Conservation (phyloP, 306 rosid genomes). For the Prosopis cineraria region DNA sequence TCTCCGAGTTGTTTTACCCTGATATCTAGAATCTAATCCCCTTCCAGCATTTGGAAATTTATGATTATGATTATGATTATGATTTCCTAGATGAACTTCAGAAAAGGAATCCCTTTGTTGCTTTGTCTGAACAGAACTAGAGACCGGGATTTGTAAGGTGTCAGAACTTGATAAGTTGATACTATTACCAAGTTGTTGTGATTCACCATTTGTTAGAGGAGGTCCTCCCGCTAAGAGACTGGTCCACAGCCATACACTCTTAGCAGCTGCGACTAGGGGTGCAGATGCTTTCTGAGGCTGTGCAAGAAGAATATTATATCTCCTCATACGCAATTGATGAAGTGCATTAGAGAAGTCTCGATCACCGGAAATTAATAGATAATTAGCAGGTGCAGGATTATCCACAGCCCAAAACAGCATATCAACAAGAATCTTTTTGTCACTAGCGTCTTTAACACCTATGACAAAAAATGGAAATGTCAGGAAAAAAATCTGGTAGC, state of each 20-base stretch:
- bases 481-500: not conserved
- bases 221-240: slow-evolving; percentile 65
- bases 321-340: slow-evolving; percentile 72
- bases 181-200: slow-evolving; percentile 52
- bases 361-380: slow-evolving; percentile 70
- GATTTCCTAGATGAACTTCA: slow-evolving; percentile 45
- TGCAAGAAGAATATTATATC: slow-evolving; percentile 75
- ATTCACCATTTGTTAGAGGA: slow-evolving; percentile 58
- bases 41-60: slow-evolving; percentile 45
- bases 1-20: slow-evolving; percentile 48
- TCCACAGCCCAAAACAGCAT: slow-evolving; percentile 85
- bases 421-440: slow-evolving; percentile 74
- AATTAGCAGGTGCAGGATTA: slow-evolving; percentile 74
- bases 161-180: slow-evolving; percentile 32
- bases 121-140: slow-evolving; percentile 31
- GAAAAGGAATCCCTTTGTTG: slow-evolving; percentile 36
- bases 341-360: slow-evolving; percentile 78
- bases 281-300: slow-evolving; percentile 74
- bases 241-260: slow-evolving; percentile 78
- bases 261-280: slow-evolving; percentile 72
- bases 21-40: slow-evolving; percentile 43
- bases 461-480: not conserved
- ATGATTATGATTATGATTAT: slow-evolving; percentile 8
- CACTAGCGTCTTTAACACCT: slow-evolving; percentile 83
- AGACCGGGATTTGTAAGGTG: slow-evolving; percentile 25